Evolutionary conservation across 768 basidiomycete species (phyloP), one percentile per base, ranked within the genome.

Genomic region (Amanita pseudoporphyria): DNA sequence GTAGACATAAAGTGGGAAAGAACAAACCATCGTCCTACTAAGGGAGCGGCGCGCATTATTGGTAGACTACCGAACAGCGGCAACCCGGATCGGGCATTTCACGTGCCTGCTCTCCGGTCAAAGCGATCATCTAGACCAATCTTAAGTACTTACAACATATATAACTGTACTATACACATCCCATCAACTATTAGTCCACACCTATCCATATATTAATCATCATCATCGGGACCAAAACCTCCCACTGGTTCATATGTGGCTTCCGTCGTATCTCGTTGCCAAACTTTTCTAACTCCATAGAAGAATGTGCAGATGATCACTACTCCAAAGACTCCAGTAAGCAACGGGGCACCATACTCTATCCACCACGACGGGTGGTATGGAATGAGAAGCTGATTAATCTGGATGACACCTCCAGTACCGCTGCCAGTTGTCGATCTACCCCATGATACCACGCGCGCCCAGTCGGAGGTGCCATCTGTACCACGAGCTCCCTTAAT

Each of bases 221-320:
- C 74, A 50, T 77, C 79, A 37, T 79, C 77, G 42, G 69, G 69
- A 31, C 72, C 76, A 62, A 87, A 89, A 31, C 91, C 89, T 40
- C 91, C 92, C 32, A 86, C 66, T 19, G 93, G 91, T 62, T 95
- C 92, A 63, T 90, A 96, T 32, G 88, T 92, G 31, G 89, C 84
- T 64, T 91, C 86, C 28, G 80, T 84, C 49, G 78, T 78, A 62
- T 89, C 87, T 58, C 72, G 65, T 54, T 73, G 72, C 88, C 89
- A 93, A 45, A 88, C 62, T 47, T 69, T 65, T 51, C 79, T 70
- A 18, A 87, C 81, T n/a, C 74, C 82, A 60, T 79, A 79, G 65
- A 90, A 87, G 64, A 92, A 84, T 9, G 67, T 59, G 53, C 78
- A 74, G 53, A 91, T 87, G 9, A 78, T 53, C 24, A 77, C 36